These are phyloP conservation scores for Verticillium isaacii DNA, from an alignment of 2,329 filamentous ascomycete genomes.

Conservation along the genomic window DNA sequence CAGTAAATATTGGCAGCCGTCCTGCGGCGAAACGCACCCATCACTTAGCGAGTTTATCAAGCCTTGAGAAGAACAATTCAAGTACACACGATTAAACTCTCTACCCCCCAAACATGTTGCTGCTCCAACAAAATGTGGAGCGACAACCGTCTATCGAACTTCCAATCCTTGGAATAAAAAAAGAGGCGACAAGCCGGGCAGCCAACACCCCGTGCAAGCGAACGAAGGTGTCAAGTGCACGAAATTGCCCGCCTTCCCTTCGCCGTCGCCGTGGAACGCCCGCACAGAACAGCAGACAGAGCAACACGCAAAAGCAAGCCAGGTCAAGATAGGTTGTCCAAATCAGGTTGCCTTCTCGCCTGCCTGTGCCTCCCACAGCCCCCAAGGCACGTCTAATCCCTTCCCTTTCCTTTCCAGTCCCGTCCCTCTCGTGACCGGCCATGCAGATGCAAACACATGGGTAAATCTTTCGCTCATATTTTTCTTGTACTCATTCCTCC, in stretches of 20 bases:
- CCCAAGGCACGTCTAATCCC: background rate
- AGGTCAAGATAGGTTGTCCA: background rate
- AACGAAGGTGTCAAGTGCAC: background rate
- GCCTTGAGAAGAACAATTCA: too few species aligned
- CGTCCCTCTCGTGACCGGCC: background rate
- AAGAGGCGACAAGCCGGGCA: background rate
- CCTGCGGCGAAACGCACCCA: too few species aligned
- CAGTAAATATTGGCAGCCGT: too few species aligned
- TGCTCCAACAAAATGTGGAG: background rate
- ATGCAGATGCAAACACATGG: background rate
- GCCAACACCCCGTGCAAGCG: background rate
- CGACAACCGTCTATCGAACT: background rate
- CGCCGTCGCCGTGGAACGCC: background rate
- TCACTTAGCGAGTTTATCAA: too few species aligned
- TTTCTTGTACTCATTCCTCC: background rate
- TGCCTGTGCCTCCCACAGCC: background rate
- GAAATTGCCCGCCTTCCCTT: background rate
- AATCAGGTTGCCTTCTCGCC: background rate
- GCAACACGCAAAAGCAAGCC: background rate
- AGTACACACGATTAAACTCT: background rate
- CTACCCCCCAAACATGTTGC: background rate
- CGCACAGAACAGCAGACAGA: background rate
- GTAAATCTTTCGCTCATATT: background rate
- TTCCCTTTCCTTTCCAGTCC: background rate
- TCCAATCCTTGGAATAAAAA: background rate